Base-by-base conservation (phyloP, 2,329 filamentous ascomycete species). In the Kalaharituber pfeilii region DNA sequence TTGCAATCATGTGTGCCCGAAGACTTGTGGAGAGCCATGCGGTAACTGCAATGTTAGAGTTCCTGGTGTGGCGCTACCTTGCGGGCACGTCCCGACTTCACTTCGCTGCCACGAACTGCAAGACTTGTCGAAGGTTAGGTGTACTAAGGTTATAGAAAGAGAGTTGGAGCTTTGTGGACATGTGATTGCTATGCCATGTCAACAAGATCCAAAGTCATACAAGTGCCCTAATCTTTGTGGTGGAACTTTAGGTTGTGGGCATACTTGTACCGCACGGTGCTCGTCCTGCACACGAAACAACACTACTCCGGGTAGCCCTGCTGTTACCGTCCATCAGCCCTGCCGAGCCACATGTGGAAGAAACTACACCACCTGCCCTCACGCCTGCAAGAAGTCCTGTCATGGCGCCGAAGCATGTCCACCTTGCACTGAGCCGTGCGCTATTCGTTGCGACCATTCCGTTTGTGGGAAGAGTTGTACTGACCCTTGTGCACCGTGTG, bases 401-500 rank as follows among this genome's bases (percentile, higher is more conserved):
- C 80, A 85, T 59, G 69, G 65, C 0, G 69, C 67, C 0, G 57
- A 64, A 18, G 57, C 63, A 0, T 81, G 78, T 57, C 65, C 65
- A 0, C 70, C 71, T 0, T 82, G 78, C 62, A 13, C 58, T 0
- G 58, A 62, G 8, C 66, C 66, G 0, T 84, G 80, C 60, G 73
- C 79, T 39, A 71, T 76, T 13, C 66, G 67, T 2, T 83, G 79
- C 64, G 68, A 64, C 20, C 79, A 80, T 64, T 79, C 74, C 0
- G 68, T 62, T 52, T 84, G 81, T 62, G 64, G 62, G n/a, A 72
- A 72, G 53, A 64, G 63, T 3, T 85, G 81, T 62, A 65, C 69
- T 24, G 74, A 83, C 60, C 74, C 78, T 1, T 84, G 81, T 60
- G 64, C 68, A 1, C 80, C 79, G 0, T 84, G 81, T 59, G 73